Evolutionary conservation across 306 rosid species (phyloP).

Genomic region (Trichosanthes cucumerina): DNA sequence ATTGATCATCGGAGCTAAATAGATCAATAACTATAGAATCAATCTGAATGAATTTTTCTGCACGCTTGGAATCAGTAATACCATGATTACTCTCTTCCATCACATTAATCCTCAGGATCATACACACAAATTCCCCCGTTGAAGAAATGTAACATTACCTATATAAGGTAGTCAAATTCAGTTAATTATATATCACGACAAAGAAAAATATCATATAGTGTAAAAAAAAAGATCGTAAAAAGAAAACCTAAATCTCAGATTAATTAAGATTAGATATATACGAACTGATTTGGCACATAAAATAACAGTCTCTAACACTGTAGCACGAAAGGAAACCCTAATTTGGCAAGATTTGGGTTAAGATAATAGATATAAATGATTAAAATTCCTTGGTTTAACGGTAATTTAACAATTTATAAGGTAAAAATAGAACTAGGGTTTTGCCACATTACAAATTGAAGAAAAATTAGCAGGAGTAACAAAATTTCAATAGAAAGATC

Average conservation of each 20-base stretch:
- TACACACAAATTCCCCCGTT: neutral
- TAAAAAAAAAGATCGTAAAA: neutral
- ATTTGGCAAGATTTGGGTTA: neutral
- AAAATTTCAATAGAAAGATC: neutral
- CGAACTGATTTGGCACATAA: neutral
- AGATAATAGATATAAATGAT: neutral
- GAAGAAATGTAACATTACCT: neutral
- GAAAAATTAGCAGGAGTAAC: neutral
- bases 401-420: neutral
- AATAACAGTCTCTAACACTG: neutral
- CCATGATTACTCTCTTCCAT: slow-evolving; percentile 21
- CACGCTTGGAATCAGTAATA: slow-evolving; percentile 28
- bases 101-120: slow-evolving; percentile 13
- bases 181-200: neutral
- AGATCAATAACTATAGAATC: slow-evolving; percentile 81
- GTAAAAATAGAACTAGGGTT: neutral
- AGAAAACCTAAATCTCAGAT: neutral
- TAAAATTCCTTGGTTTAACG: neutral
- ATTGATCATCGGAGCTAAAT: slow-evolving; percentile 27
- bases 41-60: slow-evolving; percentile 50
- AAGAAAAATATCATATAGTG: neutral
- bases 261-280: neutral
- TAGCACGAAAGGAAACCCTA: neutral
- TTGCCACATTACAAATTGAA: neutral
- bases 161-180: neutral